Base-by-base conservation (phyloP, 495 filamentous ascomycete genomes). In the Oidiodendron maius region DNA sequence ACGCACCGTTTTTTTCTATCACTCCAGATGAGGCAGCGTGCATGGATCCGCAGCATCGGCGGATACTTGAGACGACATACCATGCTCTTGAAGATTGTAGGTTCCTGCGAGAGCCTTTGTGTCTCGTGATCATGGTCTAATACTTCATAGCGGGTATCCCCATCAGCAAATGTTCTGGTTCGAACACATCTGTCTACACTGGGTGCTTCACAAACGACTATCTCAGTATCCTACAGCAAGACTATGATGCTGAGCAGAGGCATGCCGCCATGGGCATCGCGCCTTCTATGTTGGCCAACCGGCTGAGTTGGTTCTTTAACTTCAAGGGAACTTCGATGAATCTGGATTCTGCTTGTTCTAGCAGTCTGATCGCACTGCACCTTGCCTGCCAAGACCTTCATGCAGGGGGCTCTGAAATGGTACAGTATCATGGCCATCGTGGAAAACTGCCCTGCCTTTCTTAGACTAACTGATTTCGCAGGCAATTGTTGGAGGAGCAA, bases 301-400 rank as follows among this genome's bases (percentile, higher is more conserved):
- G 89, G 15, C 72, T 78, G 47, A 71, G 75, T 2, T 68, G 78
- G 42, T 75, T 72, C 51, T 78, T 76, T 50, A 71, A 77, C 53
- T 65, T 78, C 47, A 51, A 17, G n/a, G 40, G 44, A 12, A n/a
- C 44, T 1, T 20, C n/a, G 4, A 13, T 47, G n/a, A 89, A 81
- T 25, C 72, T 89, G 15, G 89, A 95, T 57, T 93, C 89, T 3
- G 89, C 86, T 28, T 94, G 89, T 61, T 94, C 89, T 2, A 89
- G 85, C 9, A 89, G 83, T 41, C 56, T 78, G 49, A 65, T 71
- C 32, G 71, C 74, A 20, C 53, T 78, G 34, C 74, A 94, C 55
- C 66, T 88, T 30, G 89, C 89, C 41, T 91, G 89, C 60, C 89
- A 86, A 53, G 83, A 85, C 2, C 70, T 94, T 20, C 83, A 84